These are phyloP conservation scores for Funneliformis geosporum DNA, from an alignment of 192 early-diverging fungal species.

Conservation along the genomic window DNA sequence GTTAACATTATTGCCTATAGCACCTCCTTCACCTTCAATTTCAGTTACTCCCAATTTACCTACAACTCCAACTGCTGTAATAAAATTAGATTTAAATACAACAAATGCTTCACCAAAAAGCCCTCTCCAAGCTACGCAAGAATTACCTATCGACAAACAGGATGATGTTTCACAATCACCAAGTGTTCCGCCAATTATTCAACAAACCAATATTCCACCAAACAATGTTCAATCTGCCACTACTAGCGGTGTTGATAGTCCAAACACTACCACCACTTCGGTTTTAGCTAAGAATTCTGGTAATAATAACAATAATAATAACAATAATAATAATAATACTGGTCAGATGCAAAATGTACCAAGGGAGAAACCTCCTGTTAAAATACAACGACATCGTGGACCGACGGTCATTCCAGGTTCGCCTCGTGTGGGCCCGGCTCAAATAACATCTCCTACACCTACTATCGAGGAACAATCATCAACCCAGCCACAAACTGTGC, in stretches of 20 bases:
- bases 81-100: neutral
- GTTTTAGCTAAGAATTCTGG: neutral
- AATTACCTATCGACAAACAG: neutral
- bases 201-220: neutral
- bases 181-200: neutral
- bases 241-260: neutral
- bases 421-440: neutral
- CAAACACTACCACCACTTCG: neutral
- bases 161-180: neutral
- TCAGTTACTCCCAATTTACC: neutral
- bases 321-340: neutral
- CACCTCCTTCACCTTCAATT: neutral
- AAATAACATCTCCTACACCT: neutral
- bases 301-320: too few relatives aligned
- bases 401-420: neutral
- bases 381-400: neutral
- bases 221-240: neutral
- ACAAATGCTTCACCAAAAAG: neutral
- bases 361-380: neutral
- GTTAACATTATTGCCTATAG: neutral
- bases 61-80: neutral
- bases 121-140: neutral
- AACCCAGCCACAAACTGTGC: neutral
- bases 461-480: neutral
- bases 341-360: neutral